Evolutionary conservation across 306 rosid genomes (phyloP).

Genomic region (Inga oerstediana): DNA sequence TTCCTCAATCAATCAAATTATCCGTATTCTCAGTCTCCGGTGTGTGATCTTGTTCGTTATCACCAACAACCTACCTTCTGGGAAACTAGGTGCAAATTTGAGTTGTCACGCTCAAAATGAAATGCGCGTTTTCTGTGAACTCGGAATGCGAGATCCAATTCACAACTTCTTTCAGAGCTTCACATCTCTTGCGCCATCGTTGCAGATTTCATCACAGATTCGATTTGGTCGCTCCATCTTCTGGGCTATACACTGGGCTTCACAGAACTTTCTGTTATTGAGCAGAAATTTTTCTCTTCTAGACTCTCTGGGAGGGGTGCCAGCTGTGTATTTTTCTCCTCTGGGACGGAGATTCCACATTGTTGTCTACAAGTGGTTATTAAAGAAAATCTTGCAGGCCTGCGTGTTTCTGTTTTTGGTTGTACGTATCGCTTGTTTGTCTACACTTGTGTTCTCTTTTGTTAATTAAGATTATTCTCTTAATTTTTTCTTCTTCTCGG

Average conservation of each 20-base stretch:
- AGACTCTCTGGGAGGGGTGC: constrained; percentile 21
- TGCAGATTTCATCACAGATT: constrained; percentile 25
- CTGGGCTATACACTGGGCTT: constrained; percentile 32
- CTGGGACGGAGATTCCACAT: constrained; percentile 41
- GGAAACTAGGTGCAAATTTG: constrained; percentile 35
- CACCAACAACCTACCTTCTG: constrained; percentile 9
- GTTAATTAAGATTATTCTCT: constrained; percentile 7
- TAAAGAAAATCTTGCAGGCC: constrained; percentile 11
- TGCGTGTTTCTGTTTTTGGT: not conserved
- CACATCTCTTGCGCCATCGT: not conserved
- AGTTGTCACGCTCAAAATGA: constrained; percentile 3
- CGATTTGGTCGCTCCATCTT: constrained; percentile 27
- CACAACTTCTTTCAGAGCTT: constrained; percentile 41
- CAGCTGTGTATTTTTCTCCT: constrained; percentile 23
- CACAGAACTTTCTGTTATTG: constrained; percentile 25
- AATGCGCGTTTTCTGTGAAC: constrained; percentile 52
- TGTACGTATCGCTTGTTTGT: constrained; percentile 34
- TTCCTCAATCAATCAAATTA: not conserved
- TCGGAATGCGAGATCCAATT: constrained; percentile 61
- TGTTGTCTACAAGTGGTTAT: constrained; percentile 2
- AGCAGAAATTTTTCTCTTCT: constrained; percentile 29
- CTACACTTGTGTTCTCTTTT: constrained; percentile 28
- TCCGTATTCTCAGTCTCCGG: not conserved
- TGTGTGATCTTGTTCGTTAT: not conserved
- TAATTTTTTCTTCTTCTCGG: not conserved